phyloP scores from a whole-genome alignment of 164 flowering plant species.

The Piper longum region DNA sequence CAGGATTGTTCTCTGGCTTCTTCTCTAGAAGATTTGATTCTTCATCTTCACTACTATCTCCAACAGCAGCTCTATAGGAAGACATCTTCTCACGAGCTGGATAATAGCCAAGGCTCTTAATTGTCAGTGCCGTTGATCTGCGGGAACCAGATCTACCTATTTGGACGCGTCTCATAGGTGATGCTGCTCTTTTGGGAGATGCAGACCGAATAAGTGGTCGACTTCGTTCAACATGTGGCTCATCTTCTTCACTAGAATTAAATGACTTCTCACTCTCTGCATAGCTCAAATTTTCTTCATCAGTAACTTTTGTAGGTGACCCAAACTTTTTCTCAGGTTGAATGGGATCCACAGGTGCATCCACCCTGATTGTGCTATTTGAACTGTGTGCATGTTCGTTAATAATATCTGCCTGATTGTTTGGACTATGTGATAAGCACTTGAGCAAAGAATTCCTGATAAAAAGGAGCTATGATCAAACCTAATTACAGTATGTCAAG shows the following conservation, averaged over 20 bases:
- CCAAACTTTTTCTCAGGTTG: slow-evolving; percentile 37
- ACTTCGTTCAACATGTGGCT: slow-evolving; percentile 52
- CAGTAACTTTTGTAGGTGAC: slow-evolving; percentile 74
- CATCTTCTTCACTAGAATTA: slow-evolving; percentile 41
- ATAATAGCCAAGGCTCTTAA: slow-evolving; percentile 55
- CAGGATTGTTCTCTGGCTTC: slow-evolving; percentile 33
- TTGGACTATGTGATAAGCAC: slow-evolving; percentile 21
- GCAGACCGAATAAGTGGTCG: slow-evolving; percentile 52
- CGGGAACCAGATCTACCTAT: slow-evolving; percentile 72
- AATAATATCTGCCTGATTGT: slow-evolving; percentile 16
- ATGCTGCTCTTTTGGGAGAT: slow-evolving; percentile 75
- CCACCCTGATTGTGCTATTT: slow-evolving; percentile 9
- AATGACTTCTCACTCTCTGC: slow-evolving; percentile 62
- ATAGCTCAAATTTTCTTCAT: slow-evolving; percentile 49
- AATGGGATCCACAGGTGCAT: slow-evolving; percentile 12
- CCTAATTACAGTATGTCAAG: not conserved
- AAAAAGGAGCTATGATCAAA: not conserved
- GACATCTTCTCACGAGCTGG: slow-evolving; percentile 44
- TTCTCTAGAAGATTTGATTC: slow-evolving; percentile 25
- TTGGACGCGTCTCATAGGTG: slow-evolving; percentile 85
- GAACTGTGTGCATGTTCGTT: slow-evolving; percentile 15
- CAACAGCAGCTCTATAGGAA: slow-evolving; percentile 27
- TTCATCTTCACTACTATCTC: slow-evolving; percentile 46
- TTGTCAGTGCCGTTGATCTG: slow-evolving; percentile 53
- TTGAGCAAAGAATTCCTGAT: slow-evolving; percentile 43